Evolutionary conservation across 2,329 filamentous ascomycete genomes (phyloP).

Genomic region (Leptographium flavum): DNA sequence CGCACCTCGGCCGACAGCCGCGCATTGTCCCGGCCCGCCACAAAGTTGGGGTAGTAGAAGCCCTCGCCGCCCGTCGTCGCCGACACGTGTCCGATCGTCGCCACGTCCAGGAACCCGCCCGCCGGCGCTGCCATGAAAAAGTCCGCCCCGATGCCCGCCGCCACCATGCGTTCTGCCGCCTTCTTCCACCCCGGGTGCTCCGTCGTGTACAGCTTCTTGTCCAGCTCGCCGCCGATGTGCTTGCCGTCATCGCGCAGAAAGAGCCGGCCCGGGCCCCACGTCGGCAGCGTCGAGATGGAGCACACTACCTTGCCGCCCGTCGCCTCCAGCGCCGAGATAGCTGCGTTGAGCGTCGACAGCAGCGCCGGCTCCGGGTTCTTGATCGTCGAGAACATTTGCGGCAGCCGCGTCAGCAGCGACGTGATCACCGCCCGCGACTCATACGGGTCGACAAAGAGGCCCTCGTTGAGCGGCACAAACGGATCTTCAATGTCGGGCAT

Average conservation of each 20-base stretch:
- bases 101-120: constrained; percentile 84
- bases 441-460: constrained; percentile 86
- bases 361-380: constrained; percentile 88
- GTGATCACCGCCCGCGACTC: constrained; percentile 80
- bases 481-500: constrained; percentile 97
- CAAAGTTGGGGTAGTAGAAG: constrained; percentile 95
- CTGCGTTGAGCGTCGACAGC: constrained; percentile 70
- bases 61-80: constrained; percentile 86
- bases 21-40: constrained; percentile 68
- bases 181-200: constrained; percentile 85
- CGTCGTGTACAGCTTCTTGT: constrained; percentile 82
- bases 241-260: constrained; percentile 82
- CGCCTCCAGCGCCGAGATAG: constrained; percentile 64
- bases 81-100: constrained; percentile 78
- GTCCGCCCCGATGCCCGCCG: constrained; percentile 74
- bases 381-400: constrained; percentile 70
- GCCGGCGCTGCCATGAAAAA: constrained; percentile 89
- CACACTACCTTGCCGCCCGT: constrained; percentile 91
- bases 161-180: constrained; percentile 73
- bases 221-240: constrained; percentile 70
- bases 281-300: constrained; percentile 75
- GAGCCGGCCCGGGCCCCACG: constrained; percentile 76
- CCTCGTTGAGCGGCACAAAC: constrained; percentile 82
- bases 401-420: constrained; percentile 70
- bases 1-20: constrained; percentile 76